phyloP scores from a whole-genome alignment of 176 grass and related monocot genomes.

The Areca catechu region DNA sequence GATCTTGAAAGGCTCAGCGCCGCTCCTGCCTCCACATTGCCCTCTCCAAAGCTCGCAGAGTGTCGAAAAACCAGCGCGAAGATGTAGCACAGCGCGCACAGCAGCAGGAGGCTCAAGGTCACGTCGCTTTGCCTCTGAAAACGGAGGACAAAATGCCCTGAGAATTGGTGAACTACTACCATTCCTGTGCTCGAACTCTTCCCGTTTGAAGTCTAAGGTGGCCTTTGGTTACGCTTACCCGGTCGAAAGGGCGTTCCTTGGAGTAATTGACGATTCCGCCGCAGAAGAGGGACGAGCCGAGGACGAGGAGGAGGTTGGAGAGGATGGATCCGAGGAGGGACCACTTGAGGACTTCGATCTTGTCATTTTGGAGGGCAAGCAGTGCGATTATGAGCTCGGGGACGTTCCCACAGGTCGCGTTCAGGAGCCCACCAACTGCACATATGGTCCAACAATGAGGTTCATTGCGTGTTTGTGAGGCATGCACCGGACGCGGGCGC shows the following conservation, averaged over 20 bases:
- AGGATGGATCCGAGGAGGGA: conserved; percentile 56
- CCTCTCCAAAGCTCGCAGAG: conserved; percentile 1
- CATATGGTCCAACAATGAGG: too few species aligned
- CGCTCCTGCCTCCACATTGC: conserved; percentile 1
- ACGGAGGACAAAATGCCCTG: neutral
- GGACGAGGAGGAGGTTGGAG: conserved; percentile 65
- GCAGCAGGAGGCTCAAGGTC: conserved; percentile 40
- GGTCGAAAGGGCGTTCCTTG: conserved; percentile 36
- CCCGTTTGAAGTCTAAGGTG: too few species aligned
- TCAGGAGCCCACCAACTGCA: conserved; percentile 60
- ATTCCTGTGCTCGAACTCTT: neutral
- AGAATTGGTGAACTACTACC: neutral
- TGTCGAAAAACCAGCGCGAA: conserved; percentile 19
- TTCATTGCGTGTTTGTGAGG: too few species aligned
- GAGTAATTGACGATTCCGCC: conserved; percentile 40
- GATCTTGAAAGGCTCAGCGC: conserved; percentile 35
- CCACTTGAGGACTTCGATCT: conserved; percentile 61
- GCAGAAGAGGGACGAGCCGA: conserved; percentile 48
- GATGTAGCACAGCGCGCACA: conserved; percentile 37
- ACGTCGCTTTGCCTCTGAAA: conserved; percentile 51
- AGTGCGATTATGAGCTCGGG: conserved; percentile 57
- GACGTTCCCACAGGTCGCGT: conserved; percentile 64
- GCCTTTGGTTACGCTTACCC: conserved; percentile 11
- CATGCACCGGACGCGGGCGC: too few species aligned
- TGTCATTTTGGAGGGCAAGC: conserved; percentile 44